A percentile compares a stretch with the other conserved stretches of the same genome.
These are phyloP conservation scores for Amanita subjunquillea DNA, from an alignment of 768 basidiomycete genomes.

Conservation along the genomic window DNA sequence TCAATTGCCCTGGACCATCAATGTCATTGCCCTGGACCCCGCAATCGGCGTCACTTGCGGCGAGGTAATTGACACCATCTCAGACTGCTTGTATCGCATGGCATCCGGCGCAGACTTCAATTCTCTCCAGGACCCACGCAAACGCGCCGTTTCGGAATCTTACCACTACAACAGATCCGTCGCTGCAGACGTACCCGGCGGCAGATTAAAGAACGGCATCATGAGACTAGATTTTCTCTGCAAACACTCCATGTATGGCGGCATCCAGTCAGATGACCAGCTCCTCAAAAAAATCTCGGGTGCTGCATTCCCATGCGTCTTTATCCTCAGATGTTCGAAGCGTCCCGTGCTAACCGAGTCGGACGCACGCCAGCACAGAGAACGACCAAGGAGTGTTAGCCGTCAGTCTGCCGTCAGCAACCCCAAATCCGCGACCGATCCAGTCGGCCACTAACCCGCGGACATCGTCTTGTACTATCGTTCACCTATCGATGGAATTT, in stretches of 20 bases:
- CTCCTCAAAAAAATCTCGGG: slow-evolving; percentile 34
- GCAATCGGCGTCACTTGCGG: slow-evolving; percentile 56
- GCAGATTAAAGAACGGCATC: slow-evolving; percentile 50
- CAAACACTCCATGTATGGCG: slow-evolving; percentile 50
- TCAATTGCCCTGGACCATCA: slow-evolving; percentile 46
- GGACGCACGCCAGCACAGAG: slow-evolving; percentile 38
- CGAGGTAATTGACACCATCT: slow-evolving; percentile 50
- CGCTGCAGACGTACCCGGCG: slow-evolving; percentile 57
- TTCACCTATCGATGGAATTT: background rate
- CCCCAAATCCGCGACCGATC: background rate
- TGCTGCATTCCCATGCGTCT: slow-evolving; percentile 44
- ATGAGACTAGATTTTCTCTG: slow-evolving; percentile 61
- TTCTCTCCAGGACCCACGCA: slow-evolving; percentile 20
- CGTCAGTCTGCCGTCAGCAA: background rate
- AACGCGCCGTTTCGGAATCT: slow-evolving; percentile 34
- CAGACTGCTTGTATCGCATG: slow-evolving; percentile 37
- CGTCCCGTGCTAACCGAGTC: slow-evolving; percentile 36
- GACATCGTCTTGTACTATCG: too few species aligned
- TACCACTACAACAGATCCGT: slow-evolving; percentile 63
- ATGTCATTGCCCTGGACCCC: slow-evolving; percentile 30
- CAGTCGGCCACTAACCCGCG: background rate
- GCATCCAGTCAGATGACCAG: slow-evolving; percentile 37
- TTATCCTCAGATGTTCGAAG: slow-evolving; percentile 43
- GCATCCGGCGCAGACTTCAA: slow-evolving; percentile 45
- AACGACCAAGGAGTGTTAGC: slow-evolving; percentile 13